Evolutionary conservation across 2,329 filamentous ascomycete species (phyloP).

Genomic region (Pseudopyrenochaeta lycopersici): DNA sequence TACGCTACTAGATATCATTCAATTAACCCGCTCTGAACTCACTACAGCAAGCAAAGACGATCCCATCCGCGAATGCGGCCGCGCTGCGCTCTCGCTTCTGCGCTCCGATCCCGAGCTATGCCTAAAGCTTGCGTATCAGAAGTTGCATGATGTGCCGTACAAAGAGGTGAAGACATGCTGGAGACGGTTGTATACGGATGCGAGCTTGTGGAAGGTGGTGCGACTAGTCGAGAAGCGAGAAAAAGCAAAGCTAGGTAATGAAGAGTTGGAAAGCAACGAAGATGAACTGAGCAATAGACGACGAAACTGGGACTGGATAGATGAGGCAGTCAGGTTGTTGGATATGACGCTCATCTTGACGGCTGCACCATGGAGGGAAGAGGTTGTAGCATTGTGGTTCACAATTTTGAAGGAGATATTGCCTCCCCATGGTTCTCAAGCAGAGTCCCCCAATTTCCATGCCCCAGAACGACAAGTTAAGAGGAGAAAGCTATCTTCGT

Average conservation of each 20-base stretch:
- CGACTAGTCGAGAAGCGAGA: slow-evolving; percentile 29
- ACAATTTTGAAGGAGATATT: slow-evolving; percentile 53
- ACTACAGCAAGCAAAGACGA: slow-evolving; percentile 28
- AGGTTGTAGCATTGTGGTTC: slow-evolving; percentile 59
- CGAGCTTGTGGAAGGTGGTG: slow-evolving; percentile 70
- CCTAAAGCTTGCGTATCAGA: slow-evolving; percentile 67
- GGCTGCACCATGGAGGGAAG: slow-evolving; percentile 48
- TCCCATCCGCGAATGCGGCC: slow-evolving; percentile 53
- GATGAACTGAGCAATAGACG: slow-evolving; percentile 19
- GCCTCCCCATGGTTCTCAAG: neutral
- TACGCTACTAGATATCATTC: slow-evolving; percentile 30
- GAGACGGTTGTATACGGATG: slow-evolving; percentile 76
- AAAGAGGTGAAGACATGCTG: slow-evolving; percentile 72
- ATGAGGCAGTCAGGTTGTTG: slow-evolving; percentile 69
- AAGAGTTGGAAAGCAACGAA: neutral
- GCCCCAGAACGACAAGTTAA: slow-evolving; percentile 22
- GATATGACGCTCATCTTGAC: slow-evolving; percentile 82
- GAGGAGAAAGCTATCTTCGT: slow-evolving; percentile 18
- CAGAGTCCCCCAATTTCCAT: neutral
- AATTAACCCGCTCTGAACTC: slow-evolving; percentile 36
- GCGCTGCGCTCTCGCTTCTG: slow-evolving; percentile 50
- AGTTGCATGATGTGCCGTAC: slow-evolving; percentile 75
- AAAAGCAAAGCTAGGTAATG: too few species aligned
- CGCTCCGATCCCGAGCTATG: slow-evolving; percentile 59
- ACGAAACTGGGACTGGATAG: slow-evolving; percentile 55